These are phyloP conservation scores for Amanita molliuscula DNA, from an alignment of 768 basidiomycete species.

Conservation along the genomic window DNA sequence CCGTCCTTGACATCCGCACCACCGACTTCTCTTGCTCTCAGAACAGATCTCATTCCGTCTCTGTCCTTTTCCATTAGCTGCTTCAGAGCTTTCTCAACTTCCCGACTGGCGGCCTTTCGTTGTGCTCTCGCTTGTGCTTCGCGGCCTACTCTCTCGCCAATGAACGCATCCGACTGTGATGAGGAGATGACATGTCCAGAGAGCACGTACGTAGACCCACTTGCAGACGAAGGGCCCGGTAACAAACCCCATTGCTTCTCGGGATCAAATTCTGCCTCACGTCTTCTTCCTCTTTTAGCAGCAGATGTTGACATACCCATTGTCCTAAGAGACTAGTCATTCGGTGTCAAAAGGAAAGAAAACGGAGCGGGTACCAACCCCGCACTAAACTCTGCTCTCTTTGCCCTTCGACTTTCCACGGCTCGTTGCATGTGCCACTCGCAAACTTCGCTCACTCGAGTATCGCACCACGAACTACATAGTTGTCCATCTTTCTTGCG, in stretches of 20 bases:
- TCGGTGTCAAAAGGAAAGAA: background rate
- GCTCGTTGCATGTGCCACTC: slow-evolving; percentile 87
- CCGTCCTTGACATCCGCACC: slow-evolving; percentile 12
- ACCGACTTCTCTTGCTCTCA: slow-evolving; percentile 42
- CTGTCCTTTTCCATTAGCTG: slow-evolving; percentile 52
- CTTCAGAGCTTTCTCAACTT: slow-evolving; percentile 54
- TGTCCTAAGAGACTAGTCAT: slow-evolving; percentile 36
- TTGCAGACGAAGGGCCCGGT: slow-evolving; percentile 30
- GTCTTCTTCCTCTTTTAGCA: slow-evolving; percentile 22
- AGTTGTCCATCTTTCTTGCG: slow-evolving; percentile 67
- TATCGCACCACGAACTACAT: slow-evolving; percentile 90
- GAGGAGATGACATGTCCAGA: slow-evolving; percentile 58
- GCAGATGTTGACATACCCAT: slow-evolving; percentile 54
- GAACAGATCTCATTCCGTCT: slow-evolving; percentile 56
- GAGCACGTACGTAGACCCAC: slow-evolving; percentile 66
- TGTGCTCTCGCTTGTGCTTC: slow-evolving; percentile 72
- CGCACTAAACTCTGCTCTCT: slow-evolving; percentile 75
- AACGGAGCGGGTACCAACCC: slow-evolving; percentile 41
- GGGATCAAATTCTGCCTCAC: slow-evolving; percentile 54
- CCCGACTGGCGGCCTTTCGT: slow-evolving; percentile 44
- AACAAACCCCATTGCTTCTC: slow-evolving; percentile 67
- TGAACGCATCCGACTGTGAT: slow-evolving; percentile 31
- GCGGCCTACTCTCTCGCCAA: slow-evolving; percentile 66
- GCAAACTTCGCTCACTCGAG: slow-evolving; percentile 76
- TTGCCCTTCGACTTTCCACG: slow-evolving; percentile 61